Evolutionary conservation across 129 eudicot species (phyloP).

Genomic region (Arctium minus): DNA sequence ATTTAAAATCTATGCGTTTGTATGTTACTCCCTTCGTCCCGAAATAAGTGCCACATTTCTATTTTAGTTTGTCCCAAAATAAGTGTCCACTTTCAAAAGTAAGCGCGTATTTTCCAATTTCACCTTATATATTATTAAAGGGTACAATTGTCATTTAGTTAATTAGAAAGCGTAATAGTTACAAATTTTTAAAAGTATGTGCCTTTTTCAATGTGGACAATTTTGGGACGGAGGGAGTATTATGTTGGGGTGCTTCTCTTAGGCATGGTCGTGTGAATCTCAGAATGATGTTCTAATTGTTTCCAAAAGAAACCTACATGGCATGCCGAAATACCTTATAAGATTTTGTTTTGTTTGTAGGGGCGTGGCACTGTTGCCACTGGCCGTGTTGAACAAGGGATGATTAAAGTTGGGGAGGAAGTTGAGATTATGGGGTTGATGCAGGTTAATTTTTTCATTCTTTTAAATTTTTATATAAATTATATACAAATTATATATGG

Average conservation of each 20-base stretch:
- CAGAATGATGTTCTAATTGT: neutral
- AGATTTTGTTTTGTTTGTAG: slow-evolving; percentile 22
- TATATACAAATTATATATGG: too few species aligned
- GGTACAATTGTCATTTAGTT: neutral
- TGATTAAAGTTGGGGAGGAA: slow-evolving; percentile 85
- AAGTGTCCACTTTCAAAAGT: neutral
- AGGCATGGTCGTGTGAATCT: neutral
- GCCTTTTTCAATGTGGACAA: neutral
- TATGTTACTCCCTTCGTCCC: neutral
- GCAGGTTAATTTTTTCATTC: slow-evolving; percentile 47
- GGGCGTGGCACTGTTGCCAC: slow-evolving; percentile 99
- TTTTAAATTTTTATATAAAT: neutral
- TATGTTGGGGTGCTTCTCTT: too few species aligned
- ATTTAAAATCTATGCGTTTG: neutral
- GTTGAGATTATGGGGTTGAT: slow-evolving; percentile 83
- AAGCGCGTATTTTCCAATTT: neutral
- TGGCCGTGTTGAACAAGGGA: slow-evolving; percentile 97
- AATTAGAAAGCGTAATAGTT: neutral
- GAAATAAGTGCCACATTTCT: neutral
- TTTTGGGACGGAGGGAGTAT: neutral
- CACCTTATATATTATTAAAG: neutral
- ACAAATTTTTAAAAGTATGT: neutral
- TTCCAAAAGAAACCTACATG: neutral
- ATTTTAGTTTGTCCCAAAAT: neutral
- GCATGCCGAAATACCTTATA: neutral